A percentile compares a stretch with the other conserved stretches of the same genome.
Evolutionary conservation across 2,329 filamentous ascomycete genomes (phyloP).

Genomic region (Coniochaeta prunicola): DNA sequence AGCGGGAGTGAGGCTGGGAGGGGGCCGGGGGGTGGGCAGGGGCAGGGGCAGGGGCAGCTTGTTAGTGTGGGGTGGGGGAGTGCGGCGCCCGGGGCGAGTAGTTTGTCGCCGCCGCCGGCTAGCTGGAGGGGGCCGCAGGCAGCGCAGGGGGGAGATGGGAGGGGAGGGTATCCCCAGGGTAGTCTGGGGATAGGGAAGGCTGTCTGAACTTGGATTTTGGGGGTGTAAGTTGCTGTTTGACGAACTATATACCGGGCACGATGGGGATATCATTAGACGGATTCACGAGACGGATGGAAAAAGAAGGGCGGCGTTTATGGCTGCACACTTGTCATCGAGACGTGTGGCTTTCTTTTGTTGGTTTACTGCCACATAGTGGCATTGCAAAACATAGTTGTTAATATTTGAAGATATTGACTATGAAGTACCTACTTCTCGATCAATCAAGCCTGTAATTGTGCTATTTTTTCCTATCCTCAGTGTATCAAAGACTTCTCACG

Average conservation of each 20-base stretch:
- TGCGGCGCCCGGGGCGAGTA: conserved; percentile 18
- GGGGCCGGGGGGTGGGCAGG: too few relatives aligned
- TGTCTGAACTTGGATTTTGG: not conserved
- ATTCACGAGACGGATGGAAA: not conserved
- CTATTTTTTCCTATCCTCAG: not conserved
- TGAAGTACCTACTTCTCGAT: not conserved
- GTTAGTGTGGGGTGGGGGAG: conserved; percentile 18
- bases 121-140: not conserved
- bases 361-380: not conserved
- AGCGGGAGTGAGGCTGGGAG: conserved; percentile 9
- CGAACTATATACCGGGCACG: not conserved
- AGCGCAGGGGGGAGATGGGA: not conserved
- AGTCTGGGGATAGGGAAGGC: not conserved
- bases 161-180: not conserved
- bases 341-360: not conserved
- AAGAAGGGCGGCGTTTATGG: not conserved
- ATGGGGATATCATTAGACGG: not conserved
- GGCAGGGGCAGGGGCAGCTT: too few relatives aligned
- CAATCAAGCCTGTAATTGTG: not conserved
- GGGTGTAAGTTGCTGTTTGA: not conserved
- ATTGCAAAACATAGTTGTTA: not conserved
- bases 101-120: not conserved
- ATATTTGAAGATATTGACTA: not conserved
- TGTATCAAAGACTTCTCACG: not conserved
- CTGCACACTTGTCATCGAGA: not conserved